Evolutionary conservation across 495 filamentous ascomycete genomes (phyloP).

Genomic region (Aspergillus sparsus): DNA sequence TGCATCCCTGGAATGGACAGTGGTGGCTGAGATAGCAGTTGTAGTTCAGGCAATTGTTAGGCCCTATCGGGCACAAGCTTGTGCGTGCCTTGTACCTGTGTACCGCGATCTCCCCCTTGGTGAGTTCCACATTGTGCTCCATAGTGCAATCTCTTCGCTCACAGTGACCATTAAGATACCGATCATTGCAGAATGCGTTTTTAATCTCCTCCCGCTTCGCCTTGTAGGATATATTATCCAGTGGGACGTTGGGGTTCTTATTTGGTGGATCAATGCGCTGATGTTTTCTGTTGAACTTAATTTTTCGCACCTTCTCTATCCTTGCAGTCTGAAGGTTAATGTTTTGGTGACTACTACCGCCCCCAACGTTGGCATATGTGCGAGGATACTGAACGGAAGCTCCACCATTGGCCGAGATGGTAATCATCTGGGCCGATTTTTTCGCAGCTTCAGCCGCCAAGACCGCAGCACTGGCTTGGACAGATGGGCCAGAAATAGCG

Average conservation of each 20-base stretch:
- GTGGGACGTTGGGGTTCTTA: neutral
- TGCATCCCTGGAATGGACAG: slow-evolving; percentile 9
- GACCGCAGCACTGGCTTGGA: too few relatives aligned
- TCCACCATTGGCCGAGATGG: neutral
- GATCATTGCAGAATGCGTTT: neutral
- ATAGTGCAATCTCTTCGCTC: neutral
- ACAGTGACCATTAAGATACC: neutral
- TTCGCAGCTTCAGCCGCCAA: neutral
- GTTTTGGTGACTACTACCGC: neutral
- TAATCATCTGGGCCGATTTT: neutral
- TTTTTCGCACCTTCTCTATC: neutral
- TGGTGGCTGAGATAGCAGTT: slow-evolving; percentile 21
- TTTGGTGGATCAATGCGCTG: neutral
- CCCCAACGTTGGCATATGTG: neutral
- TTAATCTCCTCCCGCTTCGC: neutral
- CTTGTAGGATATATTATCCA: neutral
- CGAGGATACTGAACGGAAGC: neutral
- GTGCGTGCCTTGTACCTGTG: neutral
- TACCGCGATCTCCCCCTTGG: neutral
- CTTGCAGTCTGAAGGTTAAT: neutral
- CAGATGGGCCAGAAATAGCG: too few relatives aligned
- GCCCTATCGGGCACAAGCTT: slow-evolving; percentile 6
- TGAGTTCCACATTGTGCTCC: neutral
- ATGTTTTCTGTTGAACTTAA: neutral
- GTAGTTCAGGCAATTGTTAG: slow-evolving; percentile 10